phyloP scores from a whole-genome alignment of 129 eudicot genomes.

The Arctium lappa region DNA sequence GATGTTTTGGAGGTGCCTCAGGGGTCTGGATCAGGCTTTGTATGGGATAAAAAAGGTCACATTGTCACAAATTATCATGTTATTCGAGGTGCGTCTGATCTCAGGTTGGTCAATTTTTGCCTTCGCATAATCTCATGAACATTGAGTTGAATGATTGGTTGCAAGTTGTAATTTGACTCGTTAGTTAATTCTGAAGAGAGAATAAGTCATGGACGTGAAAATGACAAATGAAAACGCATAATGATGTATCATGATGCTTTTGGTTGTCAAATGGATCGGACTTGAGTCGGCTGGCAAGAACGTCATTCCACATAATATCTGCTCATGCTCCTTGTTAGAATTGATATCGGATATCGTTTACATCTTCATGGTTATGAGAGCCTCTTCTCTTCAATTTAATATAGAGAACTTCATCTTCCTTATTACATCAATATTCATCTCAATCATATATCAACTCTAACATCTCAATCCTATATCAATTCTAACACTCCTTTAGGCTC shows the following conservation, averaged over 20 bases:
- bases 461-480: neutral
- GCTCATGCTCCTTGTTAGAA: neutral
- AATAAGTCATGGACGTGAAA: neutral
- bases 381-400: neutral
- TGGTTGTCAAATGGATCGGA: neutral
- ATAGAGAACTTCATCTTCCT: neutral
- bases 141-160: constrained; percentile 18
- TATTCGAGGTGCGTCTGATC: constrained; percentile 98
- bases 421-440: neutral
- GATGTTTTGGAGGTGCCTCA: constrained; percentile 97
- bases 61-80: constrained; percentile 95
- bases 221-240: neutral
- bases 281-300: no score
- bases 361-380: neutral
- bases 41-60: constrained; percentile 84
- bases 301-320: no score
- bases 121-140: neutral
- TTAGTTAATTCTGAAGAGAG: neutral
- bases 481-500: neutral
- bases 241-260: neutral
- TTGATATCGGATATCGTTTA: neutral
- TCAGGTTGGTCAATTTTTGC: constrained; percentile 54
- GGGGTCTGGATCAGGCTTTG: constrained; percentile 96
- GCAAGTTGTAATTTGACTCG: neutral
- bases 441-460: neutral